These are phyloP conservation scores for Talaromyces sp. DNA, from an alignment of 2,329 filamentous ascomycete genomes.

Conservation along the genomic window DNA sequence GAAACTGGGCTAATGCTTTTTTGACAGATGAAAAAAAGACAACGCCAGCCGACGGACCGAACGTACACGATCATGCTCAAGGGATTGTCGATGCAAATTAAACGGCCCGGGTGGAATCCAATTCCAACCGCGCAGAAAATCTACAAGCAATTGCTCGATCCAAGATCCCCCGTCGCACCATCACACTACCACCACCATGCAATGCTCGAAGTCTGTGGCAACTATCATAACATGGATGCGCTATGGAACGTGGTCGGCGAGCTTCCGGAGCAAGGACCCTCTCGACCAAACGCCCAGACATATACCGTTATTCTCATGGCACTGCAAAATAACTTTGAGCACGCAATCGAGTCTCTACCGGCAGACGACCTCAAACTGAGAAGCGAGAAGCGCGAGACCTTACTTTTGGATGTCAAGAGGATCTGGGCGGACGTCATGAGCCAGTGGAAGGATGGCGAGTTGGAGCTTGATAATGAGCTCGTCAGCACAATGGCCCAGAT, in stretches of 20 bases:
- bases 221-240: constrained; percentile 69
- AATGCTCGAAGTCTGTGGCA: constrained; percentile 73
- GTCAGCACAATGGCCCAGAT: constrained; percentile 77
- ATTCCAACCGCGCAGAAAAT: constrained; percentile 66
- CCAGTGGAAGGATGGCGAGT: constrained; percentile 67
- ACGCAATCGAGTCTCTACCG: constrained; percentile 25
- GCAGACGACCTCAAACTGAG: constrained; percentile 24
- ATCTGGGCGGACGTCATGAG: constrained; percentile 76
- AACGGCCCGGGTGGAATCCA: constrained; percentile 48
- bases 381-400: constrained; percentile 24
- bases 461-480: constrained; percentile 72
- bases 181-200: constrained; percentile 84
- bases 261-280: constrained; percentile 59
- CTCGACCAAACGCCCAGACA: constrained; percentile 64
- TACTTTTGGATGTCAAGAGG: constrained; percentile 61
- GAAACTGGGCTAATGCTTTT: neutral
- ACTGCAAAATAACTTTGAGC: constrained; percentile 50
- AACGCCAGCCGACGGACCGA: constrained; percentile 69
- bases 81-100: constrained; percentile 61
- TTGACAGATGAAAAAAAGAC: constrained; percentile 86
- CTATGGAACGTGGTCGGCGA: constrained; percentile 73
- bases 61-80: constrained; percentile 82
- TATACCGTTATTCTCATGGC: constrained; percentile 81
- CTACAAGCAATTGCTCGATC: constrained; percentile 68
- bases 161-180: constrained; percentile 60